Evolutionary conservation across 2,329 filamentous ascomycete genomes (phyloP).

Genomic region (Aotearoamyces nothofagi): DNA sequence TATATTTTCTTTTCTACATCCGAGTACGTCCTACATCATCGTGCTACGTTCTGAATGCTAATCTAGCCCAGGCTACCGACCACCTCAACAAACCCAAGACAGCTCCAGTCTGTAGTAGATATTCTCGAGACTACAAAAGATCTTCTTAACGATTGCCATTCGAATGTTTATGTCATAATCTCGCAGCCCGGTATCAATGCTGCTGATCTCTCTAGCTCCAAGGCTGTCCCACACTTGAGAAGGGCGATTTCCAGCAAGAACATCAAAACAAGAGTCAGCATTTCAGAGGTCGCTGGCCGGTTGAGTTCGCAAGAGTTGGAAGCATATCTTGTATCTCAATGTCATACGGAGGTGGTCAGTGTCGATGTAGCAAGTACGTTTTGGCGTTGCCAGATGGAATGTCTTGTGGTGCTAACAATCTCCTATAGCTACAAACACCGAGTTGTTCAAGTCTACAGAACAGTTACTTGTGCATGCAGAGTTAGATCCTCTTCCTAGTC

Average conservation of each 20-base stretch:
- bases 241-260: neutral
- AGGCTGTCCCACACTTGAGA: constrained; percentile 30
- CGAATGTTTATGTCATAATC: constrained; percentile 62
- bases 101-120: constrained; percentile 11
- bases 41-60: neutral
- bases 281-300: constrained; percentile 41
- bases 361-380: too few relatives aligned
- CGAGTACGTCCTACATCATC: constrained; percentile 9
- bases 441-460: too few relatives aligned
- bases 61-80: neutral
- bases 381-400: too few relatives aligned
- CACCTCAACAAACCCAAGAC: constrained; percentile 14
- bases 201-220: constrained; percentile 43
- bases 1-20: constrained; percentile 73
- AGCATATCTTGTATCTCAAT: constrained; percentile 7
- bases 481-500: too few relatives aligned
- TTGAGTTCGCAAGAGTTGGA: constrained; percentile 26
- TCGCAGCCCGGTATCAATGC: constrained; percentile 61
- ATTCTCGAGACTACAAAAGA: constrained; percentile 12
- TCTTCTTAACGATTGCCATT: constrained; percentile 54
- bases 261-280: constrained; percentile 12
- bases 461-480: too few relatives aligned
- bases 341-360: neutral
- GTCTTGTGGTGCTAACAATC: too few relatives aligned
- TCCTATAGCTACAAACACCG: too few relatives aligned